phyloP scores from a whole-genome alignment of 2,329 filamentous ascomycete species.

The Pseudogymnoascus sp. region DNA sequence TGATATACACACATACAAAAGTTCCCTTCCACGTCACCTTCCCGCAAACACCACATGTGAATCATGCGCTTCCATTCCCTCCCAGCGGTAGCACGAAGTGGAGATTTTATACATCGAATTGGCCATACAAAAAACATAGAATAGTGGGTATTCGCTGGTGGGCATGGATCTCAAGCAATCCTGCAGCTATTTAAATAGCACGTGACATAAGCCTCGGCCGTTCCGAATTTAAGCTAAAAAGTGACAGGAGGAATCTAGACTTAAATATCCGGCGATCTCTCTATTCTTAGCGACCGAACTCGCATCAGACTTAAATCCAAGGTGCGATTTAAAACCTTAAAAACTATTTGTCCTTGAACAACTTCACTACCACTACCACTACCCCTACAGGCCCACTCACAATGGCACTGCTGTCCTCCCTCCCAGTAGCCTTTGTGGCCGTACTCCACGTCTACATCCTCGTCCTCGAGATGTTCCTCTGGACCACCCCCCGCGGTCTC shows the following conservation, averaged over 20 bases:
- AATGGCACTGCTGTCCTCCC: slow-evolving; percentile 30
- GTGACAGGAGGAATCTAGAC: not conserved
- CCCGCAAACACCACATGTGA: not conserved
- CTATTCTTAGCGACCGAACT: not conserved
- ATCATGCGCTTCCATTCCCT: too few relatives aligned
- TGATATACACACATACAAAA: not conserved
- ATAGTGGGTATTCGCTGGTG: too few relatives aligned
- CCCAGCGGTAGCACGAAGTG: too few relatives aligned
- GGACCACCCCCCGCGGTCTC: slow-evolving; percentile 38
- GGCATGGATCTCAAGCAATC: too few relatives aligned
- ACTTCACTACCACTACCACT: not conserved
- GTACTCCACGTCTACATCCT: slow-evolving; percentile 40
- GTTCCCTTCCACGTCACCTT: not conserved
- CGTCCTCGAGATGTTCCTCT: slow-evolving; percentile 41
- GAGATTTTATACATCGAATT: too few relatives aligned
- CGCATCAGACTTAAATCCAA: not conserved
- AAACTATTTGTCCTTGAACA: not conserved
- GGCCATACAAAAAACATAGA: too few relatives aligned
- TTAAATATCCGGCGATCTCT: not conserved
- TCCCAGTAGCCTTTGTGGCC: slow-evolving; percentile 33
- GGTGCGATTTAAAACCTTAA: not conserved
- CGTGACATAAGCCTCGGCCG: not conserved
- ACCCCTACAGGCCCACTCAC: not conserved
- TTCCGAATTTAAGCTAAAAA: not conserved
- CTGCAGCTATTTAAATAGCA: not conserved